Percentiles rank a stretch among this genome's conserved stretches.
Evolutionary conservation across 768 basidiomycete species (phyloP).

Genomic region (Hydnum rufescens): DNA sequence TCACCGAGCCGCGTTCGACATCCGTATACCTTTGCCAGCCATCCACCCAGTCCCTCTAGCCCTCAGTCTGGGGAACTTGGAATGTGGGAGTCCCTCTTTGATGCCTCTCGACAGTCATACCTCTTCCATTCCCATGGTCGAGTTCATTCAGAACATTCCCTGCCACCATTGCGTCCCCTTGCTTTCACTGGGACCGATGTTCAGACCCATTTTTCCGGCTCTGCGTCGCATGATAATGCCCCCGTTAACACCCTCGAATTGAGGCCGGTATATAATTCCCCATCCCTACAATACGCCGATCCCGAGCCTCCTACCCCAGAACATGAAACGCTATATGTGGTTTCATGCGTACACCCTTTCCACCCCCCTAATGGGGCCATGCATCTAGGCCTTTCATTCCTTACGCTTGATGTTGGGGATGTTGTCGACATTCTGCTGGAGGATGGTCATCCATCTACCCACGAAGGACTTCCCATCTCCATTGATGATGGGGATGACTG

Average conservation of each 20-base stretch:
- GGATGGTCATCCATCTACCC: constrained; percentile 57
- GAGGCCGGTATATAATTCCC: too few species aligned
- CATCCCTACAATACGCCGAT: constrained; percentile 27
- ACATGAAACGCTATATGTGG: neutral
- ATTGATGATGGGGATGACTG: constrained; percentile 66
- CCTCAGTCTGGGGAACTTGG: neutral
- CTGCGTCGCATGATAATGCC: too few species aligned
- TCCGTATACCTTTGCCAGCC: neutral
- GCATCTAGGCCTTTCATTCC: constrained; percentile 62
- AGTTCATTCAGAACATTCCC: neutral
- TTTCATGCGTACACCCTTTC: constrained; percentile 45
- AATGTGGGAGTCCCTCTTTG: neutral
- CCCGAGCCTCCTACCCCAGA: neutral
- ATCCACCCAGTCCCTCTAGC: neutral
- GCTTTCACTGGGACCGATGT: neutral
- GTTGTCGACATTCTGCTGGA: constrained; percentile 51
- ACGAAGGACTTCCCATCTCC: constrained; percentile 51
- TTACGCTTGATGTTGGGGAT: constrained; percentile 41
- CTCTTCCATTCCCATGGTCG: constrained; percentile 5
- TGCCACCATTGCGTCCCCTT: neutral
- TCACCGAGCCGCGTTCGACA: neutral
- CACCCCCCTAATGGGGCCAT: constrained; percentile 38
- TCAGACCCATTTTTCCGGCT: neutral
- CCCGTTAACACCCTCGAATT: too few species aligned
- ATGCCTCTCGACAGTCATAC: neutral